Base-by-base conservation (phyloP, 1,284 basidiomycete genomes). In the Ganoderma resinaceum region DNA sequence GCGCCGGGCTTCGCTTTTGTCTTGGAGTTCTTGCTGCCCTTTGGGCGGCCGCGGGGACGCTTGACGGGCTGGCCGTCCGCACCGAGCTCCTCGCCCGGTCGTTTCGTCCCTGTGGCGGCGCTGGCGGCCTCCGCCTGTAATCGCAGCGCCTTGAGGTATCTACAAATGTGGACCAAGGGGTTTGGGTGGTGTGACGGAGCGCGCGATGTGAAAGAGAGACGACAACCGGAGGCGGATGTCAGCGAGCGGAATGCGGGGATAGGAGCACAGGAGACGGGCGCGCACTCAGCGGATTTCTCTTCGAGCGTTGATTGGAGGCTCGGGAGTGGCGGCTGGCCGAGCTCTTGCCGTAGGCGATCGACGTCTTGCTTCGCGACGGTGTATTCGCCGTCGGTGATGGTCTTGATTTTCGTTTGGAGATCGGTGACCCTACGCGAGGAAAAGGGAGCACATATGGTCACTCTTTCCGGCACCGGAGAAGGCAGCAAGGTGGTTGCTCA, bases 341-440 rank as follows among this genome's bases (percentile, higher is more conserved):
- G 87, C 75, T 94, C 92, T 64, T 84, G 83, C 61, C 92, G 87
- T 53, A 94, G 81, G 62, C 85, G 81, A 75, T 94, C 92, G 55
- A 94, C 92, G 71, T 94, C 91, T 37, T 79, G 79, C 78, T 94
- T 94, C 4, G 92, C 90, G 11, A 79, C 75, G 29, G 89, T 83
- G 75, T 94, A 94, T 68, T 94, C 93, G 42, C 89, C 90, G 60
- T 92, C 91, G 33, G 90, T 88, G 23, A 94, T 82, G 9, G 79
- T 77, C 62, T 84, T 81, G 71, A 94, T 93, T 78, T 91, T 91
- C 58, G 80, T 76, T 5, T 88, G 87, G 46, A 93, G 84, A 33
- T 90, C 89, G 26, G 76, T 75, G 73, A 89, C 90, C 77, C 91
- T 92, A 72, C n/a, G n/a, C 3, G 37, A 11, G 31, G 14, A 29